phyloP scores from a whole-genome alignment of 2,329 filamentous ascomycete genomes.

The Ophidiomyces ophidiicola region DNA sequence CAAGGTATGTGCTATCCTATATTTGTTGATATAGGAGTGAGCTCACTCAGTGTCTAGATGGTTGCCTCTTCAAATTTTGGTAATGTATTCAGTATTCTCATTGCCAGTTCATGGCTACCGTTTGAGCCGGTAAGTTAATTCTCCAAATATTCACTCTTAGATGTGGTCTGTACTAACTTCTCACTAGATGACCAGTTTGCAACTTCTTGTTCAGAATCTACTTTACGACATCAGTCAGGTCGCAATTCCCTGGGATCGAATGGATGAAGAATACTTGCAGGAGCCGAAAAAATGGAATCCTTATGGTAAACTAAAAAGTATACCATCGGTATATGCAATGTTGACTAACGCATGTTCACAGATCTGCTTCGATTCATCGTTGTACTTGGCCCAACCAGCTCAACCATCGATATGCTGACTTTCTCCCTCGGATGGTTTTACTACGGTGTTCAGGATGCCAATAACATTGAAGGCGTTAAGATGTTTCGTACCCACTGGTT shows the following conservation, averaged over 20 bases:
- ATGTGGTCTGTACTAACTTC: background rate
- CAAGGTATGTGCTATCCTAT: background rate
- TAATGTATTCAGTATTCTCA: conserved; percentile 5
- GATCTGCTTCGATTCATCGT: conserved; percentile 2
- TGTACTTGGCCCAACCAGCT: conserved; percentile 1
- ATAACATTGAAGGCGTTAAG: background rate
- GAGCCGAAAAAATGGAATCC: conserved; percentile 3
- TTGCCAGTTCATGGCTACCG: conserved; percentile 3
- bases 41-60: conserved; percentile 1
- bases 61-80: conserved; percentile 4
- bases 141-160: no score
- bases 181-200: conserved; percentile 4
- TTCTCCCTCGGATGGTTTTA: conserved; percentile 4
- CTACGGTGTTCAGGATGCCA: background rate
- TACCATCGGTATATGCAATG: background rate
- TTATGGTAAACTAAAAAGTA: background rate
- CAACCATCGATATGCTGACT: conserved; percentile 2
- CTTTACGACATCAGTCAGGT: conserved; percentile 6
- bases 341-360: no score
- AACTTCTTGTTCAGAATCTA: conserved; percentile 3
- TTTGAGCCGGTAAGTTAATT: conserved; percentile 3
- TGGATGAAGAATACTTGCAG: conserved; percentile 3
- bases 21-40: background rate
- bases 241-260: conserved; percentile 5
- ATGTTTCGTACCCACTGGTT: conserved; percentile 4